These are phyloP conservation scores for Suhomyces tanzawaensis DNA, from an alignment of 805 yeast genomes.

Conservation along the genomic window DNA sequence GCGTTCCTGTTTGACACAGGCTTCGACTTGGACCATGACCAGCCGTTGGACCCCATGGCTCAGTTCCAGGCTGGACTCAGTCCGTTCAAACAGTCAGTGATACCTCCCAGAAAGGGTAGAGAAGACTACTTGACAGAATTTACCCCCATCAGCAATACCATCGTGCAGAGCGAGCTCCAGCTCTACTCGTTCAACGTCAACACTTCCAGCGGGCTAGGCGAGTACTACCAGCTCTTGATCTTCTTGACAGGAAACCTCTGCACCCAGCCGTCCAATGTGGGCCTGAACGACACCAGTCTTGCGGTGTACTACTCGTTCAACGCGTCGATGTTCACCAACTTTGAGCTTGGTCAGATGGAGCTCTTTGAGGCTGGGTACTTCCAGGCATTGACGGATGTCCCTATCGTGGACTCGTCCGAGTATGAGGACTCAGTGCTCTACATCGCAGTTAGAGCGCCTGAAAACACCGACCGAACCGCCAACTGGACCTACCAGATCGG, in stretches of 20 bases:
- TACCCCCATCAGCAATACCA: constrained; percentile 34
- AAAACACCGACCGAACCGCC: constrained; percentile 32
- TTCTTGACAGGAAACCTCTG: constrained; percentile 54
- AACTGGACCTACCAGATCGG: constrained; percentile 69
- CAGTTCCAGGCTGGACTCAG: not conserved
- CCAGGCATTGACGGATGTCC: constrained; percentile 38
- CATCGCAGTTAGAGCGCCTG: constrained; percentile 42
- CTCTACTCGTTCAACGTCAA: constrained; percentile 44
- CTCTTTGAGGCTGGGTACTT: constrained; percentile 35
- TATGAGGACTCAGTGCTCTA: constrained; percentile 22
- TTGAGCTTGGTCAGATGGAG: constrained; percentile 28
- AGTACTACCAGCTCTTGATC: constrained; percentile 45
- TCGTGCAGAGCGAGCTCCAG: constrained; percentile 38
- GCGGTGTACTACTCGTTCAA: constrained; percentile 41
- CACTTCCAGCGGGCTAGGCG: constrained; percentile 44
- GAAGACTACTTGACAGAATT: constrained; percentile 32
- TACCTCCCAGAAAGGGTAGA: too few relatives aligned
- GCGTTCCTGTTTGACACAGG: constrained; percentile 9
- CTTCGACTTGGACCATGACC: constrained; percentile 15
- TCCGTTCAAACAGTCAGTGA: too few relatives aligned
- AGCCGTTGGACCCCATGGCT: constrained; percentile 8
- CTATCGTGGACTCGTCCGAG: constrained; percentile 13
- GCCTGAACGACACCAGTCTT: constrained; percentile 24
- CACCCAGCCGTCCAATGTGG: constrained; percentile 20
- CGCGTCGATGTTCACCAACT: constrained; percentile 28